These are phyloP conservation scores for Lactarius deliciosus DNA, from an alignment of 768 basidiomycete species.

Conservation along the genomic window DNA sequence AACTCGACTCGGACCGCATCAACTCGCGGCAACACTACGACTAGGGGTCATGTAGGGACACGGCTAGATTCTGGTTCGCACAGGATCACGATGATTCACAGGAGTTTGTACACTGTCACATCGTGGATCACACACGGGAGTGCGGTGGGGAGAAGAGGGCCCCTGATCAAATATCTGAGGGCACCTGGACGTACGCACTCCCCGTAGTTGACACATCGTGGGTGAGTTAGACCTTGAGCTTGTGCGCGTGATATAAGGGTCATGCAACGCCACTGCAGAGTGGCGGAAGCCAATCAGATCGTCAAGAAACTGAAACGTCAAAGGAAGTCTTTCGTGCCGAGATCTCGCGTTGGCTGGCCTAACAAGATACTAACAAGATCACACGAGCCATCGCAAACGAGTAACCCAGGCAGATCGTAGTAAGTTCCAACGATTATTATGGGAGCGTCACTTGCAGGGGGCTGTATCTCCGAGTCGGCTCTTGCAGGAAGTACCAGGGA, in stretches of 20 bases:
- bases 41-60: not conserved
- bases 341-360: not conserved
- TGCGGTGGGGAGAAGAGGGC: not conserved
- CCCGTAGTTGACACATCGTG: not conserved
- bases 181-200: not conserved
- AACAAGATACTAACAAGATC: not conserved
- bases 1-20: too few relatives aligned
- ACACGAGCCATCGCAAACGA: not conserved
- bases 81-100: not conserved
- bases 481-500: not conserved
- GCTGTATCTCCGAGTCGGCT: too few relatives aligned
- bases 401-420: not conserved
- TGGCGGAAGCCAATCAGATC: not conserved
- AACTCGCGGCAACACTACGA: too few relatives aligned
- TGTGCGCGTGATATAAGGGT: not conserved
- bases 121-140: not conserved
- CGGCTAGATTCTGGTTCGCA: not conserved
- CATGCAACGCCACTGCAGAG: not conserved
- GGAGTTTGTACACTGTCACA: not conserved
- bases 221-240: not conserved
- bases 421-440: not conserved
- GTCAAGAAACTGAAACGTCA: too few relatives aligned
- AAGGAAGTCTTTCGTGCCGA: not conserved
- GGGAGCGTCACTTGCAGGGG: not conserved
- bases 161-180: not conserved